Evolutionary conservation across 768 basidiomycete genomes (phyloP).

Genomic region (Amyloporia xantha): DNA sequence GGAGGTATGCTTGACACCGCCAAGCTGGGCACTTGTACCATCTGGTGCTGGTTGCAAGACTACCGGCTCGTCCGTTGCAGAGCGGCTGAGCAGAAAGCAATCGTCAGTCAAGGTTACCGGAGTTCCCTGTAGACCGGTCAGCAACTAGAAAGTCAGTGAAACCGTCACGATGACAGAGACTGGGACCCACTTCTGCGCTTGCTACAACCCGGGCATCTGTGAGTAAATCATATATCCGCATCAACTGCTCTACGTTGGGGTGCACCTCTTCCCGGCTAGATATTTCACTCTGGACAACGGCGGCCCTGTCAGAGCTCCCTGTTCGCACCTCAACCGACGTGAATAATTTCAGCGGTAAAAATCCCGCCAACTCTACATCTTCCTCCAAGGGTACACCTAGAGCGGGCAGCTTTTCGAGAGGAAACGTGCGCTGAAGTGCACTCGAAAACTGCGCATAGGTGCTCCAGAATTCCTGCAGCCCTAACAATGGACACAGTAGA

Average conservation of each 20-base stretch:
- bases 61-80: not conserved
- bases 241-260: constrained; percentile 93
- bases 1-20: no score
- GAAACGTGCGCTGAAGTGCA: constrained; percentile 61
- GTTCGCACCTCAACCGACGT: constrained; percentile 34
- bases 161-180: not conserved
- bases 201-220: constrained; percentile 60
- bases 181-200: constrained; percentile 45
- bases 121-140: constrained; percentile 16
- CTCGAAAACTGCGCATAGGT: constrained; percentile 62
- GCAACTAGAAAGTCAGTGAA: no score
- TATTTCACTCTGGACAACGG: not conserved
- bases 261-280: constrained; percentile 42
- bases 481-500: constrained; percentile 31
- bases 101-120: constrained; percentile 17
- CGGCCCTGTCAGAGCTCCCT: not conserved
- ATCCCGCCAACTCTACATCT: constrained; percentile 84
- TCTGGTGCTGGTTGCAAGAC: not conserved
- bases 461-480: constrained; percentile 58
- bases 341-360: constrained; percentile 68
- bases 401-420: constrained; percentile 49
- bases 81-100: constrained; percentile 12
- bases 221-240: constrained; percentile 85
- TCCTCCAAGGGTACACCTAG: constrained; percentile 72
- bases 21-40: no score